phyloP scores from a whole-genome alignment of 1,284 basidiomycete species.

The Volvariella surrecta region DNA sequence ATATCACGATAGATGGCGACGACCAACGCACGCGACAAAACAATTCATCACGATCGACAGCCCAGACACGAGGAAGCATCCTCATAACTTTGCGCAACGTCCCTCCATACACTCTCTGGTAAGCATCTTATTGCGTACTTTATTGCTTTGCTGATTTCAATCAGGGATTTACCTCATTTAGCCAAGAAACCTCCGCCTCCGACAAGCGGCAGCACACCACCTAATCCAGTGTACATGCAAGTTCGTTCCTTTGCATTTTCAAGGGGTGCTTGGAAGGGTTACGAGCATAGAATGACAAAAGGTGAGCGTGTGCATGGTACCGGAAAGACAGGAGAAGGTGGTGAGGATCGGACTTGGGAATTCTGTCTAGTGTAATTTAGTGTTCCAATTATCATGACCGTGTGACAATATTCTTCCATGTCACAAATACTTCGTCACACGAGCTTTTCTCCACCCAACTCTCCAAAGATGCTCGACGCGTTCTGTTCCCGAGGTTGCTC shows the following conservation, averaged over 20 bases:
- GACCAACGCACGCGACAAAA: too few relatives aligned
- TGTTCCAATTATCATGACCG: too few relatives aligned
- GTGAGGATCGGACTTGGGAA: conserved; percentile 76
- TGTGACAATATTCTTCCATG: too few relatives aligned
- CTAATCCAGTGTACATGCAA: conserved; percentile 65
- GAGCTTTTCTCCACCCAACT: too few relatives aligned
- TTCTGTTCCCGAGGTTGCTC: conserved; percentile 10
- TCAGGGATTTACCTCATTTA: conserved; percentile 70
- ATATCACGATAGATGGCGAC: conserved; percentile 8
- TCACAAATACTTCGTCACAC: too few relatives aligned
- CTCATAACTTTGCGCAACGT: conserved; percentile 86
- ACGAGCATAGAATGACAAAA: conserved; percentile 88
- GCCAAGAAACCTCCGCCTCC: conserved; percentile 67
- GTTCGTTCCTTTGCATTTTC: conserved; percentile 82
- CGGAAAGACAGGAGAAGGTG: conserved; percentile 61
- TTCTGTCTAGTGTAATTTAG: conserved; percentile 37
- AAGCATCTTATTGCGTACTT: conserved; percentile 14
- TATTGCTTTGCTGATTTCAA: conserved; percentile 7
- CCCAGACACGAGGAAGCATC: conserved; percentile 48
- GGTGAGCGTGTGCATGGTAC: conserved; percentile 63
- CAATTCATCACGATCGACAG: conserved; percentile 6
- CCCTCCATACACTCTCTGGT: conserved; percentile 87
- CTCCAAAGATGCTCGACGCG: background rate
- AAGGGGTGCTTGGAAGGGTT: conserved; percentile 69
- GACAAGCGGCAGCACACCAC: conserved; percentile 28